Conservation (phyloP, 768 basidiomycete species). For the Clitopilus hobsonii region DNA sequence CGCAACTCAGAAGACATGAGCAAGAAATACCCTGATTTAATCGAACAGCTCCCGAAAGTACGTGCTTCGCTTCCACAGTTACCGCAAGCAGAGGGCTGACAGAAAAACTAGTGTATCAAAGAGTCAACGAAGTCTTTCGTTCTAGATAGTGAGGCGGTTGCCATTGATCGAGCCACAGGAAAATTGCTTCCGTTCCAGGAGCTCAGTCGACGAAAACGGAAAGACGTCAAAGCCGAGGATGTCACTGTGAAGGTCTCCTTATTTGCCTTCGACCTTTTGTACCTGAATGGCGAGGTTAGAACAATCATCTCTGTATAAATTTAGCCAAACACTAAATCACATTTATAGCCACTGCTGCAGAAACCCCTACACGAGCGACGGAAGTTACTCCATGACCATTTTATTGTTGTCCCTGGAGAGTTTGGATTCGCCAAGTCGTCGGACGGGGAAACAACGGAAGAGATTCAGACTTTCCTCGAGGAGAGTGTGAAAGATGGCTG, state of each 20-base stretch:
- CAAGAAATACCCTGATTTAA: constrained; percentile 98
- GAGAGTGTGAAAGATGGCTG: constrained; percentile 98
- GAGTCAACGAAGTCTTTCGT: constrained; percentile 85
- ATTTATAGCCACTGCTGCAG: constrained; percentile 71
- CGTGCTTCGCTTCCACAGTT: constrained; percentile 9
- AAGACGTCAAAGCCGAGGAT: constrained; percentile 97
- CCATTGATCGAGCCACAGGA: constrained; percentile 79
- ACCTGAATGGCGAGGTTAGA: constrained; percentile 90
- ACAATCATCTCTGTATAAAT: neutral
- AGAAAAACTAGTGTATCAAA: constrained; percentile 68
- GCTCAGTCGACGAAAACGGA: constrained; percentile 88
- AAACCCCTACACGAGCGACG: constrained; percentile 73
- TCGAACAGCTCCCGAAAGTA: constrained; percentile 87
- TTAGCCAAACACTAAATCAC: neutral
- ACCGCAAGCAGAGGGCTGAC: constrained; percentile 5
- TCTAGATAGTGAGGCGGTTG: constrained; percentile 94
- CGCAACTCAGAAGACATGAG: constrained; percentile 99
- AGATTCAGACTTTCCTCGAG: constrained; percentile 92
- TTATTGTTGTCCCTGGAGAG: constrained; percentile 79
- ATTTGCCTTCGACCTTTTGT: constrained; percentile 95
- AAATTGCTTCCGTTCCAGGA: constrained; percentile 98
- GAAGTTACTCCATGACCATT: constrained; percentile 71
- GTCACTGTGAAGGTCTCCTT: constrained; percentile 96
- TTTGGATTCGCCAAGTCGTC: constrained; percentile 92
- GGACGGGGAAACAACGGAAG: constrained; percentile 85